These are phyloP conservation scores for Venturia asperata DNA, from an alignment of 2,329 filamentous ascomycete species.

Conservation along the genomic window DNA sequence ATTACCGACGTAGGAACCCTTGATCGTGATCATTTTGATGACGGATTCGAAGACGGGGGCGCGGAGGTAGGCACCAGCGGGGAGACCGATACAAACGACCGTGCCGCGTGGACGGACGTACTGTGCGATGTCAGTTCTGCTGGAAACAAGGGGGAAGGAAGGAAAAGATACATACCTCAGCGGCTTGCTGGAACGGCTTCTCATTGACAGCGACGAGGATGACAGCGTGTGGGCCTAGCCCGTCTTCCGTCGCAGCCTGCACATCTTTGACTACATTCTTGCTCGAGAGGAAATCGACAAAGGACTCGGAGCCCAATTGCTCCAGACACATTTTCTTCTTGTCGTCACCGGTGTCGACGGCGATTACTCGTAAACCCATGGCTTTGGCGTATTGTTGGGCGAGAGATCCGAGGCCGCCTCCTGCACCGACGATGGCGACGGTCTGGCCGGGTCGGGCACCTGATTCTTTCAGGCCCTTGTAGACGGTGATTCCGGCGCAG, in stretches of 20 bases:
- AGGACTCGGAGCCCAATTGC: conserved; percentile 62
- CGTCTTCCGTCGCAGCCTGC: conserved; percentile 70
- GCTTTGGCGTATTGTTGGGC: conserved; percentile 84
- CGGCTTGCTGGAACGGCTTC: conserved; percentile 92
- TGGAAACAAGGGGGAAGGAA: neutral
- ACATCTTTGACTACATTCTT: conserved; percentile 79
- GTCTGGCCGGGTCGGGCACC: conserved; percentile 65
- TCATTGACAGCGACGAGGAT: conserved; percentile 79
- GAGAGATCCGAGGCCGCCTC: conserved; percentile 72
- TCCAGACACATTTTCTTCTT: conserved; percentile 63
- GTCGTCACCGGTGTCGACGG: conserved; percentile 76
- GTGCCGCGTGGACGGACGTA: conserved; percentile 78
- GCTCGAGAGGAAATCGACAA: conserved; percentile 71
- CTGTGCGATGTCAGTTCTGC: conserved; percentile 26
- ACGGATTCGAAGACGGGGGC: conserved; percentile 88
- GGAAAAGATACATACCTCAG: conserved; percentile 41
- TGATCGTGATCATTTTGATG: conserved; percentile 83
- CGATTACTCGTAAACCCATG: conserved; percentile 76
- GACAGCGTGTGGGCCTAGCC: conserved; percentile 79
- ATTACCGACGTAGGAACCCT: conserved; percentile 91
- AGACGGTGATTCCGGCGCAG: conserved; percentile 80
- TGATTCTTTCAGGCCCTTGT: conserved; percentile 86
- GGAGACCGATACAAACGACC: conserved; percentile 84
- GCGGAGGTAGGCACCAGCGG: conserved; percentile 68
- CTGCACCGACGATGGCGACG: conserved; percentile 79